Evolutionary conservation across 1,284 basidiomycete species (phyloP), one percentile per base, ranked within the genome.

Genomic region (Rhodotorula sp.): DNA sequence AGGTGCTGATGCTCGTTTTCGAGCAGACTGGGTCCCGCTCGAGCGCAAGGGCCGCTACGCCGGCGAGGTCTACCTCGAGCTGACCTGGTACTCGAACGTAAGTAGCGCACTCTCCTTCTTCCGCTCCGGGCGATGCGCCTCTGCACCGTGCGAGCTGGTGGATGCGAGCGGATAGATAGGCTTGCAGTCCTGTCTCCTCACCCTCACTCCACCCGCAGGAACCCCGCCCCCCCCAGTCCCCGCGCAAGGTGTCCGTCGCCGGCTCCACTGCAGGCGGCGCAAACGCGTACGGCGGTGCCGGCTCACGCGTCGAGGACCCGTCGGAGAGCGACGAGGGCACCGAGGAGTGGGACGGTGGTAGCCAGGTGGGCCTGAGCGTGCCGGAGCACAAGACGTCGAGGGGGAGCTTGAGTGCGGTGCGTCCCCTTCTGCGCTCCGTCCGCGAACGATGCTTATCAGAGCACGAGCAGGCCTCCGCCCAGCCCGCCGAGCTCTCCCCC

Each of bases 31-130:
- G 96, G 95, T 97, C 80, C 90, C 89, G 27, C 84, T 97, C 50
- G 87, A 86, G 81, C 86, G 90, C 83, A 97, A 95, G 83, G 92
- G 92, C 75, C 92, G 94, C 78, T 97, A 96, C 81, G 88, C 89
- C 58, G 94, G 94, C 7, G 94, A 97, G 81, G 88, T 98, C 29
- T 97, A 95, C 79, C 84, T 97, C 34, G 95, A 98, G 81, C 82
- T 97, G 80, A 98, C 94, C 0, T 97, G 95, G 83, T 98, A 91
- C 88, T 94, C 92, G 8, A 94, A 95, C 80, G 94, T 95, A 75
- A 78, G 91, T 87, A 13, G 22, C 22, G 17, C 9, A 25, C 34
- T n/a, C 21, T 19, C 53, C 15, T 29, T 34, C 29, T 5, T 56
- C 29, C 54, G 25, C 12, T 34, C 19, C 29, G 19, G 17, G n/a